phyloP scores from a whole-genome alignment of 352 stramenopile species.

The Pythium rhizo-oryzae region DNA sequence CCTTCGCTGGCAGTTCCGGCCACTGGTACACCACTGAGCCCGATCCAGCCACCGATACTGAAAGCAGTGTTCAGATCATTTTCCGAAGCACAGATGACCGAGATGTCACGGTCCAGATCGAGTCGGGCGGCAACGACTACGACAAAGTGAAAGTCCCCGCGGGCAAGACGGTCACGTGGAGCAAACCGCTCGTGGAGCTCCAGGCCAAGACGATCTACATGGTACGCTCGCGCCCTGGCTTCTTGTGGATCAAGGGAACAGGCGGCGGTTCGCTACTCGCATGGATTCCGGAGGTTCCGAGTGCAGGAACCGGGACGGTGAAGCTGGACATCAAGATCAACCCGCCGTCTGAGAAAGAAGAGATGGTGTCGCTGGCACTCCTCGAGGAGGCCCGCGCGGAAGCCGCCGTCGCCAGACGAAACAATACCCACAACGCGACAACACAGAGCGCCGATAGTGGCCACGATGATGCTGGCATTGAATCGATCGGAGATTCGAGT shows the following conservation, averaged over 20 bases:
- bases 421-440: too few species aligned
- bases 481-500: not conserved
- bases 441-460: too few species aligned
- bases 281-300: slow-evolving; percentile 47
- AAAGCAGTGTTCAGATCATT: slow-evolving; percentile 28
- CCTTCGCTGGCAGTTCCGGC: slow-evolving; percentile 44
- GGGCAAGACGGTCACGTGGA: slow-evolving; percentile 41
- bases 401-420: not conserved
- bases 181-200: slow-evolving; percentile 35
- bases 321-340: slow-evolving; percentile 11
- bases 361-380: not conserved
- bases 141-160: slow-evolving; percentile 43
- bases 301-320: not conserved
- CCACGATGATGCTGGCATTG: too few species aligned
- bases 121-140: slow-evolving; percentile 49
- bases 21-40: slow-evolving; percentile 36
- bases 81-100: slow-evolving; percentile 52
- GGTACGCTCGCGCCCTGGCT: slow-evolving; percentile 62
- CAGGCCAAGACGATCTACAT: slow-evolving; percentile 68
- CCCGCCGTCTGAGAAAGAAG: slow-evolving; percentile 7
- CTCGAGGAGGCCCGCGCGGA: not conserved
- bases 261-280: slow-evolving; percentile 62
- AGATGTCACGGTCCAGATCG: slow-evolving; percentile 55
- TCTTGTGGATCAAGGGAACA: slow-evolving; percentile 56
- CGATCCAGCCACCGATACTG: not conserved